These are phyloP conservation scores for Gillenia trifoliata DNA, from an alignment of 306 rosid species.

Conservation along the genomic window DNA sequence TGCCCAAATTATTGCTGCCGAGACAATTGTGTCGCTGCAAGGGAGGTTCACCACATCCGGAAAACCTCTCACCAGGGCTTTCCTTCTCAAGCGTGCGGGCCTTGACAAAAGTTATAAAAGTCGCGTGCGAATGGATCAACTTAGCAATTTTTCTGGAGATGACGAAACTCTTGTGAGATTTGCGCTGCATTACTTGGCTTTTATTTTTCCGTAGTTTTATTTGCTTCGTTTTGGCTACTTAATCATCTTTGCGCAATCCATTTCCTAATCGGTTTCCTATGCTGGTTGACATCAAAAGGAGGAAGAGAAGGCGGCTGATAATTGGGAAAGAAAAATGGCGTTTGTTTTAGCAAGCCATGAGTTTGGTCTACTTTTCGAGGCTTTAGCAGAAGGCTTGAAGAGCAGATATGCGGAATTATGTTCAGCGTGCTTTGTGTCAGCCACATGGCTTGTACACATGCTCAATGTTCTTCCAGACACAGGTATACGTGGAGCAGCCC, in stretches of 20 bases:
- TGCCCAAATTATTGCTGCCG: slow-evolving; percentile 71
- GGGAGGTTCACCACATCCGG: slow-evolving; percentile 73
- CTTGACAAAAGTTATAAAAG: slow-evolving; percentile 40
- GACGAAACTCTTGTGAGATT: slow-evolving; percentile 45
- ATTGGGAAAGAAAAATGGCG: slow-evolving; percentile 89
- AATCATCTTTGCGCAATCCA: slow-evolving; percentile 6
- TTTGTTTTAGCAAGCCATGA: slow-evolving; percentile 75
- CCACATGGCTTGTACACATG: slow-evolving; percentile 86
- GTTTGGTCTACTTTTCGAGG: slow-evolving; percentile 81
- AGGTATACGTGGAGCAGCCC: slow-evolving; percentile 76
- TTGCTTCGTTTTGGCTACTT: slow-evolving; percentile 6
- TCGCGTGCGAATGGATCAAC: slow-evolving; percentile 42
- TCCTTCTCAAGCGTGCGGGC: slow-evolving; percentile 80
- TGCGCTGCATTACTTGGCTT: background rate
- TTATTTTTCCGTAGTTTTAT: background rate
- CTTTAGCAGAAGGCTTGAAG: slow-evolving; percentile 81
- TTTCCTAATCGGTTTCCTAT: slow-evolving; percentile 4
- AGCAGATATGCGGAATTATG: slow-evolving; percentile 53
- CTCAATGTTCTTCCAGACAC: slow-evolving; percentile 75
- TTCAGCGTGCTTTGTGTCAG: slow-evolving; percentile 66
- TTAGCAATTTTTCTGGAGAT: slow-evolving; percentile 35
- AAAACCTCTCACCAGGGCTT: slow-evolving; percentile 53
- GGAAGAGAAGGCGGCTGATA: slow-evolving; percentile 70
- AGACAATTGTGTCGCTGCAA: slow-evolving; percentile 69
- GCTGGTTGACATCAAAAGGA: slow-evolving; percentile 41